These are phyloP conservation scores for Ceratobasidium theobromae DNA, from an alignment of 1,284 basidiomycete species.

Conservation along the genomic window DNA sequence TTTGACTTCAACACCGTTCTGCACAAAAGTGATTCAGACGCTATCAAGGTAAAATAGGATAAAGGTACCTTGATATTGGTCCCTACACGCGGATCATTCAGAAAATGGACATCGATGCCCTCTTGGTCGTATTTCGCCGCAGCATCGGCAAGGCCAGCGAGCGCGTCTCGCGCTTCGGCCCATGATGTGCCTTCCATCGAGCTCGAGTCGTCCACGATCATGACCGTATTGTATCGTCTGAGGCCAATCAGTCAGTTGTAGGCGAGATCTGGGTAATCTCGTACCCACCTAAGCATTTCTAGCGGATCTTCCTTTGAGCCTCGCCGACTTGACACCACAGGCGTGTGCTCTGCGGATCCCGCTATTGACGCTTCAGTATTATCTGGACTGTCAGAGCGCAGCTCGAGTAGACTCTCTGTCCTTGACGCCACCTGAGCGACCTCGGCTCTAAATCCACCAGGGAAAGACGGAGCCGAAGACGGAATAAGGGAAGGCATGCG, in stretches of 20 bases:
- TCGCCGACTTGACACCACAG: slow-evolving; percentile 2
- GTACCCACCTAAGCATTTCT: slow-evolving; percentile 13
- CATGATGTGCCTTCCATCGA: slow-evolving; percentile 56
- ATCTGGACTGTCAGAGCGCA: not conserved
- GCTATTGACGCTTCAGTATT: not conserved
- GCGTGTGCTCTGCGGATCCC: not conserved
- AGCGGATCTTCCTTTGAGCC: slow-evolving; percentile 18
- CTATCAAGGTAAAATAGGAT: not conserved
- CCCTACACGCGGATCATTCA: slow-evolving; percentile 44
- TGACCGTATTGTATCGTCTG: slow-evolving; percentile 19
- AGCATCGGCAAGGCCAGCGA: slow-evolving; percentile 49
- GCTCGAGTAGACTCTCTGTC: not conserved
- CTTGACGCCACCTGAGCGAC: not conserved
- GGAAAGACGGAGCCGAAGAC: not conserved
- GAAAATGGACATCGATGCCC: slow-evolving; percentile 55
- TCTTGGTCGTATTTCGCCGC: slow-evolving; percentile 51
- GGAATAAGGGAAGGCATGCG: slow-evolving; percentile 3
- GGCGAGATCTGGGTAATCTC: too few species aligned
- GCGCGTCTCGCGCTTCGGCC: slow-evolving; percentile 51
- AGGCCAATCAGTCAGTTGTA: too few species aligned
- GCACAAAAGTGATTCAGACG: not conserved
- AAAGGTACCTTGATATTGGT: slow-evolving; percentile 25
- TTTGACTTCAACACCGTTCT: slow-evolving; percentile 42
- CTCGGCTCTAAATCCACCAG: slow-evolving; percentile 16
- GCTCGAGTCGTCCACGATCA: slow-evolving; percentile 45